A percentile compares a stretch with the other conserved stretches of the same genome.
phyloP scores from a whole-genome alignment of 164 flowering plant species.

The Tetrastigma voinierianum region DNA sequence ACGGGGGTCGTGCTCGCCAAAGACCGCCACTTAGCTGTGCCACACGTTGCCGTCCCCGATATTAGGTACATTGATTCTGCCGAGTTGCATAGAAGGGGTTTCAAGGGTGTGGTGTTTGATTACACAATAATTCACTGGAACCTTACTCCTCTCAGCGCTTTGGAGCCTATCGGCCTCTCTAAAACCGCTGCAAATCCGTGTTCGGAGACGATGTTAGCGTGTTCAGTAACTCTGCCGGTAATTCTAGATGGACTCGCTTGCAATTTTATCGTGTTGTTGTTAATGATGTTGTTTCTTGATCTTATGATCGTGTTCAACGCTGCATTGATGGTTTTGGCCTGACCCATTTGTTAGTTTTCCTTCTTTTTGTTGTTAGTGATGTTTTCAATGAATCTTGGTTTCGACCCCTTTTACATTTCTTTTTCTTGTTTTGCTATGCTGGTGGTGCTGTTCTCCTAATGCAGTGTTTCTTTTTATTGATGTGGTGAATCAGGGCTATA shows the following conservation, averaged over 20 bases:
- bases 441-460: not conserved
- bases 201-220: slow-evolving; percentile 69
- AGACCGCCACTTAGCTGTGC: slow-evolving; percentile 59
- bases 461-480: slow-evolving; percentile 1
- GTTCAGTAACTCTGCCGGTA: slow-evolving; percentile 87
- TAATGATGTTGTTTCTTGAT: too few relatives aligned
- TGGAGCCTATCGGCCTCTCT: slow-evolving; percentile 57
- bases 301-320: too few relatives aligned
- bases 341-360: not conserved
- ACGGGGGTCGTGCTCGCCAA: slow-evolving; percentile 46
- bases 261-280: not conserved
- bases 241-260: slow-evolving; percentile 4
- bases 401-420: not conserved
- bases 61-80: slow-evolving; percentile 76
- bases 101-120: slow-evolving; percentile 83
- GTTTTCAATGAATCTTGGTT: too few relatives aligned
- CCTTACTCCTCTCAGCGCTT: slow-evolving; percentile 65
- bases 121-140: slow-evolving; percentile 79
- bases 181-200: slow-evolving; percentile 63
- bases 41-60: slow-evolving; percentile 72
- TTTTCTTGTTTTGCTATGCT: slow-evolving; percentile 1
- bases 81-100: slow-evolving; percentile 56
- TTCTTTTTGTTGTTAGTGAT: not conserved
- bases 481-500: slow-evolving; percentile 41
- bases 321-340: not conserved